These are phyloP conservation scores for Telfairia occidentalis DNA, from an alignment of 331 rosid species.

Conservation along the genomic window DNA sequence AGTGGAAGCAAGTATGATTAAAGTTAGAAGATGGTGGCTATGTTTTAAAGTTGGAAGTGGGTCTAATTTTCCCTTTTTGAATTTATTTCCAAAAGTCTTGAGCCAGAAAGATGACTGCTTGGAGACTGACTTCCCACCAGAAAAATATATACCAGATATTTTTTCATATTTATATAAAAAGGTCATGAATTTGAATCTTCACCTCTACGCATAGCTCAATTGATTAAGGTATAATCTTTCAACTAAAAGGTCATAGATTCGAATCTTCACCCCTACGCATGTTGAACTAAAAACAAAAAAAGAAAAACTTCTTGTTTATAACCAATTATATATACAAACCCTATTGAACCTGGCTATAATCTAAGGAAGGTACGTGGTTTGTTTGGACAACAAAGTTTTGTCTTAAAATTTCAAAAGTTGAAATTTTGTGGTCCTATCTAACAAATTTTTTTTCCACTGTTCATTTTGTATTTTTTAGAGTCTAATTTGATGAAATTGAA, in stretches of 20 bases:
- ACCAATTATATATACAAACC: no score
- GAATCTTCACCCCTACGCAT: no score
- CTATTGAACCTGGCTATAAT: not conserved
- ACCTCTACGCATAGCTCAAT: no score
- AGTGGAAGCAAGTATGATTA: slow-evolving; percentile 8
- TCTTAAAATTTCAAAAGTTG: no score
- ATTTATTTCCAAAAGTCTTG: not conserved
- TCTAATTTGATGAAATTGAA: no score
- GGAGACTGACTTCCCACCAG: not conserved
- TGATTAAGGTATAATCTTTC: no score
- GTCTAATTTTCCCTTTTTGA: not conserved
- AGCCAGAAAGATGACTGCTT: not conserved
- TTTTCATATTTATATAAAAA: not conserved
- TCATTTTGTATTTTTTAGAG: not conserved
- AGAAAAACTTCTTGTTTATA: no score
- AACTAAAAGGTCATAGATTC: no score
- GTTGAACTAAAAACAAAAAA: no score
- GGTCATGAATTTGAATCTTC: no score
- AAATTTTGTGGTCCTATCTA: no score
- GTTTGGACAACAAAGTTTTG: not conserved
- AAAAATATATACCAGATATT: not conserved
- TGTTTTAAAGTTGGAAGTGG: not conserved
- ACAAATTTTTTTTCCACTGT: not conserved
- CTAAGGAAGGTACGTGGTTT: not conserved
- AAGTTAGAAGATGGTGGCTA: slow-evolving; percentile 6